Percentiles rank a stretch among this genome's conserved stretches.
Evolutionary conservation across 164 flowering plant species (phyloP).

Genomic region (Annona cherimola): DNA sequence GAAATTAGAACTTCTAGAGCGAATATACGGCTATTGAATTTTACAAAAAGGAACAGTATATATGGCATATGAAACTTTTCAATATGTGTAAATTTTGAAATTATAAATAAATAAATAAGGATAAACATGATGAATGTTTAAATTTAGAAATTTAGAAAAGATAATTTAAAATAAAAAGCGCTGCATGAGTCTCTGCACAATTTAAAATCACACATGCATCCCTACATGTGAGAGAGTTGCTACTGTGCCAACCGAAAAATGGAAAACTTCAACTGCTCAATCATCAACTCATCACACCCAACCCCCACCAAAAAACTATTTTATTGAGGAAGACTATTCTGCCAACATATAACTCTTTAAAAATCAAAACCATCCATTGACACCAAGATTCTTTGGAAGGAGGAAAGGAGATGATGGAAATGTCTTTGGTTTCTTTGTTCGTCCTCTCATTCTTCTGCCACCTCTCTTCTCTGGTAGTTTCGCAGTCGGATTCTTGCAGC

Average conservation of each 20-base stretch:
- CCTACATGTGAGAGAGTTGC: no score
- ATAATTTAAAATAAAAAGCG: no score
- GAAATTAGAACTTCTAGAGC: no score
- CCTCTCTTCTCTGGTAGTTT: conserved; percentile 9
- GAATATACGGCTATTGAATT: no score
- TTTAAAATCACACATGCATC: no score
- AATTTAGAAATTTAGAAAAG: no score
- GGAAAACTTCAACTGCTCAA: not conserved
- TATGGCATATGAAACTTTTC: no score
- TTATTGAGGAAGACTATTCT: not conserved
- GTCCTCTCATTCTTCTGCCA: conserved; percentile 8
- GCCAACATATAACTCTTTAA: not conserved
- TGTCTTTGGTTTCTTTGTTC: not conserved
- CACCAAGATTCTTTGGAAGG: not conserved
- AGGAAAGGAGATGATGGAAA: conserved; percentile 13
- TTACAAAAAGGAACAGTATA: no score
- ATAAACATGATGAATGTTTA: no score
- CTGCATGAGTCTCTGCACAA: no score
- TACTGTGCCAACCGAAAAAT: not conserved
- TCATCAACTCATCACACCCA: not conserved
- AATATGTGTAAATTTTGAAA: no score
- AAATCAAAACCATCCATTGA: conserved; percentile 1
- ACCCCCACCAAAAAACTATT: not conserved
- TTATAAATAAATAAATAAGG: no score
- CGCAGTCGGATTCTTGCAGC: conserved; percentile 31